Conservation (phyloP, 164 flowering plant genomes). For the Houttuynia cordata region DNA sequence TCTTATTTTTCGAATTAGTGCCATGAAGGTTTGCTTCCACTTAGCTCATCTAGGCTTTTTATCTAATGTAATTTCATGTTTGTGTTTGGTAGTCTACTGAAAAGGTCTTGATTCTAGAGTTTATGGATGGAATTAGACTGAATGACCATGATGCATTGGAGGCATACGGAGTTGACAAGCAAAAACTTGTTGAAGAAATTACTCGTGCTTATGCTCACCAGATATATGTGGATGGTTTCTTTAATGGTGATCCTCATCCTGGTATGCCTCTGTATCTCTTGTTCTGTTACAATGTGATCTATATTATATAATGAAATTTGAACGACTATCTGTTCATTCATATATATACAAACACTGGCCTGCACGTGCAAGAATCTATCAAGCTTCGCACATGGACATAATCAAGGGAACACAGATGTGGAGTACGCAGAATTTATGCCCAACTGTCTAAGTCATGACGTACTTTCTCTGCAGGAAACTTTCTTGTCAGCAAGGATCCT, state of each 20-base stretch:
- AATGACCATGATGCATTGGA: constrained; percentile 63
- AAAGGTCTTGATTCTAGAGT: constrained; percentile 73
- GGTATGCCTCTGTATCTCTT: constrained; percentile 29
- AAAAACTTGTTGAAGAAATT: constrained; percentile 86
- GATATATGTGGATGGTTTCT: constrained; percentile 96
- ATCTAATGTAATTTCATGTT: constrained; percentile 6
- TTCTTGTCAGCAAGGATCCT: constrained; percentile 86
- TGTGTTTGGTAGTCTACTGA: constrained; percentile 82
- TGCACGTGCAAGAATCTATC: too few relatives aligned
- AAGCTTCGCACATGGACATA: too few relatives aligned
- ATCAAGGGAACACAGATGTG: too few relatives aligned
- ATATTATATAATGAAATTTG: too few relatives aligned
- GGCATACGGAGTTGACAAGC: constrained; percentile 66
- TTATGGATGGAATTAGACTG: constrained; percentile 92
- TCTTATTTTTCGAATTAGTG: constrained; percentile 1
- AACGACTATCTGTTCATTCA: too few relatives aligned
- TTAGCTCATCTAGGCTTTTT: neutral
- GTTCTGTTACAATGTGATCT: too few relatives aligned
- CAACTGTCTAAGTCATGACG: constrained; percentile 16
- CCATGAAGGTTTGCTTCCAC: neutral
- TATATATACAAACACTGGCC: too few relatives aligned
- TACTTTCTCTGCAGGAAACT: constrained; percentile 51
- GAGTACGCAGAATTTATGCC: constrained; percentile 44
- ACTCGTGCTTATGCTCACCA: constrained; percentile 99
- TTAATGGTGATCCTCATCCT: constrained; percentile 99